Base-by-base conservation (phyloP, 768 basidiomycete species). In the Leccinum fibrillosum region DNA sequence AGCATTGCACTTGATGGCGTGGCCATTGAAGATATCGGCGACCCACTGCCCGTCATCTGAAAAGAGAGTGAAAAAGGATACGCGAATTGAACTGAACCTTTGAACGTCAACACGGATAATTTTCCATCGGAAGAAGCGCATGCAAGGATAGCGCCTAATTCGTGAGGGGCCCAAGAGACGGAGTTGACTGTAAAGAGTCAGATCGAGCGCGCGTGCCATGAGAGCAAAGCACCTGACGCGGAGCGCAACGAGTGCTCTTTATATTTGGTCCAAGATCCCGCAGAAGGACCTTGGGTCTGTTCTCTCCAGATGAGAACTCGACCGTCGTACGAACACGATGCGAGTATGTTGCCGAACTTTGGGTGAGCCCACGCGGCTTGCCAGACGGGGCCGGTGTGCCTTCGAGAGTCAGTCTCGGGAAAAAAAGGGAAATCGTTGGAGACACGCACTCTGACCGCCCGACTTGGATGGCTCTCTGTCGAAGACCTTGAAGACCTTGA, bases 241-340 rank as follows among this genome's bases (percentile, higher is more conserved):
- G 86, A 89, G 70, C 98, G 97, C 52, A 97, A 76, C 2, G 87
- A 88, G 69, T 98, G 96, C 75, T 98, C 97, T 72, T 97, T 96
- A 98, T 91, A 21, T 74, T 90, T 94, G 88, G 88, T 82, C 97
- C 97, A 98, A 1, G 83, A 84, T 59, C 86, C 83, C 2, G 78
- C 68, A 21, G 78, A 71, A 48, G 80, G 74, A 15, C 82, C 83
- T 52, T 69, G 69, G 0, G 60, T 63, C 69, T 92, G 89, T 72
- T 98, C 95, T 69, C 95, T 97, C 97, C 97, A 99, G 64, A 99
- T 94, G 74, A 98, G 83, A 19, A 97, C 97, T 67, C 96, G 92
- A 49, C 97, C 96, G 66, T 99, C 97, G 72, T 98, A 98, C 5
- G 95, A 97, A 69, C 94, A 96, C n/a, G 93, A 95, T 28, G 96